Percentiles rank a stretch among this genome's conserved stretches.
These are phyloP conservation scores for Hymenoscyphus fructigenus DNA, from an alignment of 2,329 filamentous ascomycete genomes.

Conservation along the genomic window DNA sequence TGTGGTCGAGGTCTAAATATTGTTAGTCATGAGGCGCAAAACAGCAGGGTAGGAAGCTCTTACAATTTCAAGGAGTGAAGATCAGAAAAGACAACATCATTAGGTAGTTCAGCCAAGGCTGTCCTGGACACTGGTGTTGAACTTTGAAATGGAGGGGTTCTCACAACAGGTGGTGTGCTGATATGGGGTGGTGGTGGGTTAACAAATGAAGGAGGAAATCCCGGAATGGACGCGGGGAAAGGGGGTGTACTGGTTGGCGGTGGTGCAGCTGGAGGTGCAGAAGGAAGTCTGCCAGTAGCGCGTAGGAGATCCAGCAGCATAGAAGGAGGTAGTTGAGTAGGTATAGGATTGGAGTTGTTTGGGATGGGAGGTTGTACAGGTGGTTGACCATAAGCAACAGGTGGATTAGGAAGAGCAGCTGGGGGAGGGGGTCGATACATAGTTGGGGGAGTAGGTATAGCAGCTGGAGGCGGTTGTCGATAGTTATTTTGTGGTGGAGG, in stretches of 20 bases:
- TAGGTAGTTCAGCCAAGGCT: constrained; percentile 34
- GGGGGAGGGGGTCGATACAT: constrained; percentile 24
- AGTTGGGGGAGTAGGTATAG: constrained; percentile 22
- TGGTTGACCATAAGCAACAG: constrained; percentile 1
- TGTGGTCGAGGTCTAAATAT: constrained; percentile 65
- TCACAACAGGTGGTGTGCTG: constrained; percentile 9
- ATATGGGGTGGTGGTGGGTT: constrained; percentile 23
- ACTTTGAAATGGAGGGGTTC: constrained; percentile 34
- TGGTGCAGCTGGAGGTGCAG: constrained; percentile 43
- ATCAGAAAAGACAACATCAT: constrained; percentile 57
- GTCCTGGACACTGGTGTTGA: constrained; percentile 29
- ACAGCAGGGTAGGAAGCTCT: constrained; percentile 36
- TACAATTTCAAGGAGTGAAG: constrained; percentile 72
- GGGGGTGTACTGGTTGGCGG: constrained; percentile 39
- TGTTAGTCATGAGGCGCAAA: constrained; percentile 19
- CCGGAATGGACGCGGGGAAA: constrained; percentile 43
- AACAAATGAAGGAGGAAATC: constrained; percentile 37
- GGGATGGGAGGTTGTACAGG: constrained; percentile 3
- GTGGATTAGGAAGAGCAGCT: constrained; percentile 35
- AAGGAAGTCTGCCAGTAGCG: constrained; percentile 63
- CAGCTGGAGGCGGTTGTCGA: constrained; percentile 32
- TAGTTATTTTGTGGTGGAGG: constrained; percentile 27
- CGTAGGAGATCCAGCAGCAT: constrained; percentile 64
- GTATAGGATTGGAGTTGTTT: constrained; percentile 5
- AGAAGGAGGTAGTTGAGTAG: constrained; percentile 42